A percentile compares a stretch with the other conserved stretches of the same genome.
Conservation (phyloP, 2,329 filamentous ascomycete species). For the Epichloe uncinata region DNA sequence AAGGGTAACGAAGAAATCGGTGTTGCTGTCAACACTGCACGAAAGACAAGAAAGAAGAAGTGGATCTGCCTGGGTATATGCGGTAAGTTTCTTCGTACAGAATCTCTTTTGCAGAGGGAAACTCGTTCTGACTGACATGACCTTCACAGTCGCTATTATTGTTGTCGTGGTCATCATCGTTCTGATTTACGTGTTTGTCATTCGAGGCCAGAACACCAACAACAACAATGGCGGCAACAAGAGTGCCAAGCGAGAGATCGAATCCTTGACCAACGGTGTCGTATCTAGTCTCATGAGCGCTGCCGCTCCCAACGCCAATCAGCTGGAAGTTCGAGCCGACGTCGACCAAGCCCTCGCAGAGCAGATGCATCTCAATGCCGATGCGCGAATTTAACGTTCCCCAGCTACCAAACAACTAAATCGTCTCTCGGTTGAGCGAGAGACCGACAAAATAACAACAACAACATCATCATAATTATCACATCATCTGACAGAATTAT, state of each 20-base stretch:
- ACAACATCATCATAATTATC: no score
- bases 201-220: constrained; percentile 16
- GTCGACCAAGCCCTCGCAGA: constrained; percentile 5
- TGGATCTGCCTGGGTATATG: constrained; percentile 82
- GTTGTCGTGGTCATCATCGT: constrained; percentile 38
- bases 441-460: not conserved
- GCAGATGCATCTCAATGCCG: constrained; percentile 8
- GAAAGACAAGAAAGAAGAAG: constrained; percentile 80
- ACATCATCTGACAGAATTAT: not conserved
- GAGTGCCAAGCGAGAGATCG: constrained; percentile 16
- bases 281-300: not conserved
- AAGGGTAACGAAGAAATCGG: constrained; percentile 76
- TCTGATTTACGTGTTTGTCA: constrained; percentile 33
- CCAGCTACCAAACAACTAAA: constrained; percentile 9
- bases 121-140: not conserved
- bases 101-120: not conserved
- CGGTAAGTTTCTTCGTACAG: constrained; percentile 26
- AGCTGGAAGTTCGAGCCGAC: constrained; percentile 2
- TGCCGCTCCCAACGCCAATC: not conserved
- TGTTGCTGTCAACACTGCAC: constrained; percentile 69
- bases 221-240: constrained; percentile 15
- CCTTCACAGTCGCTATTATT: constrained; percentile 33
- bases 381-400: constrained; percentile 14
- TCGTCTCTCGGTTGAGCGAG: not conserved
- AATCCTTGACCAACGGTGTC: constrained; percentile 8